phyloP scores from a whole-genome alignment of 208 protist genomes.

The Leishmania mexicana region DNA sequence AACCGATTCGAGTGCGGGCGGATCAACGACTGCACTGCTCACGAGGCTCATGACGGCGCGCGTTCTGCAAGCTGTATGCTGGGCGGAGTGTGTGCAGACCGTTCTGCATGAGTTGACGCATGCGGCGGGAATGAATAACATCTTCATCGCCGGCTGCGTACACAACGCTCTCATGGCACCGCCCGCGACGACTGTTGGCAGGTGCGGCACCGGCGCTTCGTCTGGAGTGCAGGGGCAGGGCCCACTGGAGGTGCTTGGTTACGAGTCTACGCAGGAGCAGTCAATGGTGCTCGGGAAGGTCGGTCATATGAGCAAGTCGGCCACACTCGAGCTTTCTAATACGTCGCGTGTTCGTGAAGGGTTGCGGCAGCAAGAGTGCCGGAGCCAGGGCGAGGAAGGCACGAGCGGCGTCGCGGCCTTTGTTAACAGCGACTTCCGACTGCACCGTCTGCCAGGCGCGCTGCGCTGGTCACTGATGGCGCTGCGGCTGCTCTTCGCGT shows the following conservation, averaged over 20 bases:
- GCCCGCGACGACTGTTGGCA: neutral
- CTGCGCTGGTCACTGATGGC: slow-evolving; percentile 25
- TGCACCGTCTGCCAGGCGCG: slow-evolving; percentile 30
- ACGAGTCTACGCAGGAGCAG: slow-evolving; percentile 34
- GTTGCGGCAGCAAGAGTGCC: slow-evolving; percentile 1
- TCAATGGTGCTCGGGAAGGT: slow-evolving; percentile 27
- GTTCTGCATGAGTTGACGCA: slow-evolving; percentile 33
- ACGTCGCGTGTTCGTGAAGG: slow-evolving; percentile 24
- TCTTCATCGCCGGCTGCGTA: slow-evolving; percentile 25
- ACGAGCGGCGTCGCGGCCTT: slow-evolving; percentile 4
- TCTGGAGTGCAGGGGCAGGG: slow-evolving; percentile 7
- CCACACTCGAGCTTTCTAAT: slow-evolving; percentile 18
- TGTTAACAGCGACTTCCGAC: slow-evolving; percentile 12
- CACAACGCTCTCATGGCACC: slow-evolving; percentile 29
- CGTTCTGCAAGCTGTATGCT: slow-evolving; percentile 31
- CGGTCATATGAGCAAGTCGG: slow-evolving; percentile 9
- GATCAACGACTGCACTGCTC: slow-evolving; percentile 3
- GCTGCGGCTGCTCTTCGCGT: slow-evolving; percentile 26
- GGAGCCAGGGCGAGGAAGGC: neutral
- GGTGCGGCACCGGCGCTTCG: neutral
- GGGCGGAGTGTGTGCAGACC: slow-evolving; percentile 32
- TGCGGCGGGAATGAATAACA: slow-evolving; percentile 19
- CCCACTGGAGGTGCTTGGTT: slow-evolving; percentile 35
- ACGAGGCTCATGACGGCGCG: slow-evolving; percentile 25
- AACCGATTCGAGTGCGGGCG: neutral